Evolutionary conservation across 2,329 filamentous ascomycete genomes (phyloP).

Genomic region (Chaetomiaceae sp.): DNA sequence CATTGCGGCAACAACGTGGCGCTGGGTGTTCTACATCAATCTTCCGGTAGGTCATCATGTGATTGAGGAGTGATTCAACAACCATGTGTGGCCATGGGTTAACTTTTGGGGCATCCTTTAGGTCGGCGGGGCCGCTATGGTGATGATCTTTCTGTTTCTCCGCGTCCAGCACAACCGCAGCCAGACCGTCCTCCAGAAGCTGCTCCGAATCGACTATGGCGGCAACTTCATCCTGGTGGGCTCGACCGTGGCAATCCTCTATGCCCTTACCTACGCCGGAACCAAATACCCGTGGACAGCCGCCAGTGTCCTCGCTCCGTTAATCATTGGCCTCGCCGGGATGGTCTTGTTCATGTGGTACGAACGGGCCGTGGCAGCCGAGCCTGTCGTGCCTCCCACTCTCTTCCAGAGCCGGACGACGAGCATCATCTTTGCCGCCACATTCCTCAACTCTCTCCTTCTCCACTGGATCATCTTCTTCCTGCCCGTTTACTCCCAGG

Average conservation of each 20-base stretch:
- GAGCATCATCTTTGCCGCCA: slow-evolving; percentile 26
- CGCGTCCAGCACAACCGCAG: slow-evolving; percentile 18
- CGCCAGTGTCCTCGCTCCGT: slow-evolving; percentile 26
- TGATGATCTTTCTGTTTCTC: slow-evolving; percentile 23
- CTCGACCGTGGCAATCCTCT: slow-evolving; percentile 30
- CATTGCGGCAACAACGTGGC: slow-evolving; percentile 13
- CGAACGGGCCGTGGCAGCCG: not conserved
- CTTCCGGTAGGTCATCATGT: slow-evolving; percentile 26
- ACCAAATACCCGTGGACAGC: slow-evolving; percentile 11
- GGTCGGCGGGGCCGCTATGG: slow-evolving; percentile 22
- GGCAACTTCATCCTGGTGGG: slow-evolving; percentile 37
- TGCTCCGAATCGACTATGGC: slow-evolving; percentile 33
- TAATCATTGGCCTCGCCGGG: slow-evolving; percentile 34
- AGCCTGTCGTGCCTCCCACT: slow-evolving; percentile 35
- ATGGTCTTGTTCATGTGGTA: slow-evolving; percentile 15
- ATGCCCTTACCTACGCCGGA: slow-evolving; percentile 24
- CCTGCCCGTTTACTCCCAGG: slow-evolving; percentile 40
- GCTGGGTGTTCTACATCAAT: slow-evolving; percentile 35
- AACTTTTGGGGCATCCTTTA: too few relatives aligned
- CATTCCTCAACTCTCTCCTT: slow-evolving; percentile 34
- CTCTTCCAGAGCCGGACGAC: slow-evolving; percentile 39
- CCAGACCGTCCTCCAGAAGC: slow-evolving; percentile 8
- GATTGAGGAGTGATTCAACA: too few relatives aligned
- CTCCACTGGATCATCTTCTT: slow-evolving; percentile 32
- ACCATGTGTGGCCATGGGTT: too few relatives aligned